These are phyloP conservation scores for Rhododendron griersonianum DNA, from an alignment of 148 eudicot genomes.

Conservation along the genomic window DNA sequence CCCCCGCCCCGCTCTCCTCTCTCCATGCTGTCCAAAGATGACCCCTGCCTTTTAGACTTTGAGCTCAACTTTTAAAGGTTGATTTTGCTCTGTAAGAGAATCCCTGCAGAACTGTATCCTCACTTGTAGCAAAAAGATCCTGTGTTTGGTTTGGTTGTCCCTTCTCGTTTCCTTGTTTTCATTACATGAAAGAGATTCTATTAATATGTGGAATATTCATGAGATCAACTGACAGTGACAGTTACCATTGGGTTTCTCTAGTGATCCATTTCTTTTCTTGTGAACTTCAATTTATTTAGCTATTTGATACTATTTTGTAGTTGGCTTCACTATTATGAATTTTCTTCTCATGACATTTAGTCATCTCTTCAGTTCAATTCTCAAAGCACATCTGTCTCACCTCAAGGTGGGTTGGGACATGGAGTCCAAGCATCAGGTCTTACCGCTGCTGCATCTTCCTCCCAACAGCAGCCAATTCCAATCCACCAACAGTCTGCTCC, in stretches of 20 bases:
- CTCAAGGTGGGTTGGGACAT: constrained; percentile 69
- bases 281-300: background rate
- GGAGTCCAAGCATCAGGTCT: constrained; percentile 64
- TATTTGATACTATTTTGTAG: background rate
- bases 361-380: constrained; percentile 69
- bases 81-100: background rate
- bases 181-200: background rate
- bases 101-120: background rate
- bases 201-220: background rate
- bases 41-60: background rate
- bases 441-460: constrained; percentile 47
- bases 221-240: background rate
- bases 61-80: background rate
- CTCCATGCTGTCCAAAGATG: background rate
- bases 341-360: constrained; percentile 5
- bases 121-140: background rate
- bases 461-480: constrained; percentile 63
- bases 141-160: background rate
- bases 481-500: constrained; percentile 52
- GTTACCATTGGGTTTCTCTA: background rate
- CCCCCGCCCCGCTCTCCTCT: too few relatives aligned
- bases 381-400: constrained; percentile 60
- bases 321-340: background rate
- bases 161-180: background rate
- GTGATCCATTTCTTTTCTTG: background rate